phyloP scores from a whole-genome alignment of 1,284 basidiomycete genomes.

The Austropuccinia psidii region DNA sequence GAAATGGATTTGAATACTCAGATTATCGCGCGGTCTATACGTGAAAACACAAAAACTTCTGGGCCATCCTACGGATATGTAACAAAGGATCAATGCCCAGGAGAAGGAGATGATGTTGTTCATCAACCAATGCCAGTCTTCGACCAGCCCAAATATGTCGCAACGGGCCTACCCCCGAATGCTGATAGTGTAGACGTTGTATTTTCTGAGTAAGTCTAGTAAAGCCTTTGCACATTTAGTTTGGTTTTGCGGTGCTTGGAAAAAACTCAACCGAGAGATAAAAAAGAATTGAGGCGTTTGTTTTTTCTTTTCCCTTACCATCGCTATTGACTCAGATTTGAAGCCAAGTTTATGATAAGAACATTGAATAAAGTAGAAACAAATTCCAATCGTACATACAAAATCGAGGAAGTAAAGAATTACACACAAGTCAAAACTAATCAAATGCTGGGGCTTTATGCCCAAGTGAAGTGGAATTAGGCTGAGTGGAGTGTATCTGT shows the following conservation, averaged over 20 bases:
- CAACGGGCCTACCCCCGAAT: constrained; percentile 6
- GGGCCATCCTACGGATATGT: constrained; percentile 40
- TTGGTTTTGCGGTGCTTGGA: too few relatives aligned
- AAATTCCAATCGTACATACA: not conserved
- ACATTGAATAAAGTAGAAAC: not conserved
- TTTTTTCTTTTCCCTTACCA: not conserved
- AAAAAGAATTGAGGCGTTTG: constrained; percentile 18
- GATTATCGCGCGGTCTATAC: not conserved
- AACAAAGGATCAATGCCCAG: constrained; percentile 54
- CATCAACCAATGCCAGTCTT: constrained; percentile 59
- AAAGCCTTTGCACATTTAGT: too few relatives aligned
- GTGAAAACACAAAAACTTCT: too few relatives aligned
- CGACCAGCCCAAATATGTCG: constrained; percentile 55
- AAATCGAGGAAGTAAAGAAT: not conserved
- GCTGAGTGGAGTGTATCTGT: too few relatives aligned
- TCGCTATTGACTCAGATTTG: not conserved
- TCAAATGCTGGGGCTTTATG: constrained; percentile 8
- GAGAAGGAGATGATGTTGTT: constrained; percentile 60
- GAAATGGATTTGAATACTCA: not conserved
- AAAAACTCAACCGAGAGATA: too few relatives aligned
- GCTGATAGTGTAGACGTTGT: constrained; percentile 27
- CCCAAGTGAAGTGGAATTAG: constrained; percentile 12
- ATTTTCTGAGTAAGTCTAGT: constrained; percentile 3
- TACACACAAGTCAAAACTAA: constrained; percentile 7
- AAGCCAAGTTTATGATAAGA: not conserved